Conservation (phyloP, 768 basidiomycete species). For the Clitopilus passeckerianus region DNA sequence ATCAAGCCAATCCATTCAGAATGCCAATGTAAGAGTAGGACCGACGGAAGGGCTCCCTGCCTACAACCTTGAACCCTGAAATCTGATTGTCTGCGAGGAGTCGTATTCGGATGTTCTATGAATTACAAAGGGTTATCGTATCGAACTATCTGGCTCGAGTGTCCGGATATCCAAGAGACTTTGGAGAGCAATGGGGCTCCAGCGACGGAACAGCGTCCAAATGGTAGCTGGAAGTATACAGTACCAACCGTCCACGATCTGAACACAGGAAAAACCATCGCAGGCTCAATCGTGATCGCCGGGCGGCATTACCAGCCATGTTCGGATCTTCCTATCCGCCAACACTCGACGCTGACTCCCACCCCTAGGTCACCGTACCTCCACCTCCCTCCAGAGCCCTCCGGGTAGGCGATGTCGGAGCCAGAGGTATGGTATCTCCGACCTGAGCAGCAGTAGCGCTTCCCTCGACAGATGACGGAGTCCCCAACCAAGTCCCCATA, state of each 20-base stretch:
- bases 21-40: too few species aligned
- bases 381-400: too few species aligned
- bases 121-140: conserved; percentile 28
- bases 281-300: conserved; percentile 34
- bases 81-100: neutral
- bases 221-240: conserved; percentile 26
- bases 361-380: too few species aligned
- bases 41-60: too few species aligned
- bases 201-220: conserved; percentile 21
- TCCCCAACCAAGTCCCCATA: too few species aligned
- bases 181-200: conserved; percentile 25
- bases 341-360: too few species aligned
- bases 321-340: neutral
- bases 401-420: too few species aligned
- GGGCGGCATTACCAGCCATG: neutral
- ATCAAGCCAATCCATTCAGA: too few species aligned
- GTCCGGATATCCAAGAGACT: conserved; percentile 31
- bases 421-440: too few species aligned
- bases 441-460: too few species aligned
- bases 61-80: too few species aligned
- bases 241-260: conserved; percentile 37
- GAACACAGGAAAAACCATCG: conserved; percentile 23
- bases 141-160: conserved; percentile 39
- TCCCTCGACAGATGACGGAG: too few species aligned
- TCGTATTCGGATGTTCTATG: conserved; percentile 15